Evolutionary conservation across 2,329 filamentous ascomycete genomes (phyloP).

Genomic region (Aspergillus sp.): DNA sequence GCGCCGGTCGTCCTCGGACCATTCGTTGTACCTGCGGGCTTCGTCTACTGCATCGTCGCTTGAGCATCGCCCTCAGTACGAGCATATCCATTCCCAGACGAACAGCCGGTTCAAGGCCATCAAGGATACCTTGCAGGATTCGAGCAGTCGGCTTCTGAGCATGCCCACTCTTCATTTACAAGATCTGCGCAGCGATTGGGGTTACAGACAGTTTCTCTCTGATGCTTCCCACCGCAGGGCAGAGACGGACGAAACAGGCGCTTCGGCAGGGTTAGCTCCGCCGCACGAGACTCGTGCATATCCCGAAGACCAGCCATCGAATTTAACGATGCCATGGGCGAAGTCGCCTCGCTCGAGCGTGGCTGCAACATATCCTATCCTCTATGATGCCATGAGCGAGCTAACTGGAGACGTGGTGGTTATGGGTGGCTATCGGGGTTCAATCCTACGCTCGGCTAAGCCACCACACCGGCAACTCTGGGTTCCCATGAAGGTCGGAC

Average conservation of each 20-base stretch:
- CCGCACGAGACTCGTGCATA: neutral
- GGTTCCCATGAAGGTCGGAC: constrained; percentile 89
- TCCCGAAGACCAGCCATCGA: neutral
- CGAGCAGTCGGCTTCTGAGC: constrained; percentile 65
- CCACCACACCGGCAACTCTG: constrained; percentile 83
- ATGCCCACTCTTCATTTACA: constrained; percentile 47
- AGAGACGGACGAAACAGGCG: constrained; percentile 9
- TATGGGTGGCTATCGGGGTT: constrained; percentile 87
- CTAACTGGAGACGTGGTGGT: constrained; percentile 84
- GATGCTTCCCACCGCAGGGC: constrained; percentile 25
- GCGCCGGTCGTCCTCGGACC: constrained; percentile 69
- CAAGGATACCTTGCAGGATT: constrained; percentile 81
- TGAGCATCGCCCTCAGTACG: constrained; percentile 79
- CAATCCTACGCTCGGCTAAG: constrained; percentile 79
- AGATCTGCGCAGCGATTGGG: constrained; percentile 38
- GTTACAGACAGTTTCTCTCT: constrained; percentile 31
- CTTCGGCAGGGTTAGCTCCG: neutral
- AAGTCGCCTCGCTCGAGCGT: constrained; percentile 24
- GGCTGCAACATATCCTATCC: constrained; percentile 43
- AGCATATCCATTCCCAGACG: constrained; percentile 77
- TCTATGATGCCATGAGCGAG: constrained; percentile 62
- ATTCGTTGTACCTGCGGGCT: constrained; percentile 70
- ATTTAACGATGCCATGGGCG: constrained; percentile 11
- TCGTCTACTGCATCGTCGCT: constrained; percentile 78
- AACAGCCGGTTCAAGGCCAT: constrained; percentile 90